These are phyloP conservation scores for Eucalyptus regnans DNA, from an alignment of 345 rosid genomes.

Conservation along the genomic window DNA sequence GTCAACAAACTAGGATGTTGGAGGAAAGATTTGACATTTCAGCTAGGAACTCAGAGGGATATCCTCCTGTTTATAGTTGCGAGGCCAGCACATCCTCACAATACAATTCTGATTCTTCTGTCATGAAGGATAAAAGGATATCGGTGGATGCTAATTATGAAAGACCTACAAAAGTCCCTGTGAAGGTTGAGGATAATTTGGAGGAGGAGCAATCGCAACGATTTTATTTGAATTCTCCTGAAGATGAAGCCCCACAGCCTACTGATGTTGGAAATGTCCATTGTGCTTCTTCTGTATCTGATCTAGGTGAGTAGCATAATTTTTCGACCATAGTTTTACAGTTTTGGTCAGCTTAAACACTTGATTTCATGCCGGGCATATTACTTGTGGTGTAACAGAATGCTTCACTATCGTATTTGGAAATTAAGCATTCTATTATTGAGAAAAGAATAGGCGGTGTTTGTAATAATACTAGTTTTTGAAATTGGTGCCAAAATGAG, in stretches of 20 bases:
- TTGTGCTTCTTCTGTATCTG: constrained; percentile 20
- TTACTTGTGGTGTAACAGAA: background rate
- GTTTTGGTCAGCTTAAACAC: background rate
- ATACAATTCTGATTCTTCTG: constrained; percentile 46
- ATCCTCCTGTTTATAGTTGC: constrained; percentile 9
- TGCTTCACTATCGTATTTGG: background rate
- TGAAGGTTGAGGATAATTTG: constrained; percentile 9
- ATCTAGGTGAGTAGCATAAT: constrained; percentile 41
- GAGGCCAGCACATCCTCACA: constrained; percentile 15
- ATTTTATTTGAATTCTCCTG: constrained; percentile 30
- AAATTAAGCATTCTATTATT: background rate
- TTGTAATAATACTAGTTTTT: background rate
- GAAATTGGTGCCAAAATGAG: background rate
- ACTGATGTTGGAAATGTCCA: constrained; percentile 13
- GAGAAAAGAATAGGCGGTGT: background rate
- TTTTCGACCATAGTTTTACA: background rate
- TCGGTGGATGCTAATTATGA: constrained; percentile 1
- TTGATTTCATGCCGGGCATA: background rate
- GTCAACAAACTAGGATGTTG: constrained; percentile 13
- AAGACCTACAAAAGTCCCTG: background rate
- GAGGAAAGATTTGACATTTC: constrained; percentile 7
- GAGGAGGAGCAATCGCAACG: constrained; percentile 6
- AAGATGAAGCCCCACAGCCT: constrained; percentile 24
- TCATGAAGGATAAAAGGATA: constrained; percentile 35
- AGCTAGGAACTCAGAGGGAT: constrained; percentile 10